Conservation (phyloP, 495 filamentous ascomycete genomes). For the Cercophora sp. region DNA sequence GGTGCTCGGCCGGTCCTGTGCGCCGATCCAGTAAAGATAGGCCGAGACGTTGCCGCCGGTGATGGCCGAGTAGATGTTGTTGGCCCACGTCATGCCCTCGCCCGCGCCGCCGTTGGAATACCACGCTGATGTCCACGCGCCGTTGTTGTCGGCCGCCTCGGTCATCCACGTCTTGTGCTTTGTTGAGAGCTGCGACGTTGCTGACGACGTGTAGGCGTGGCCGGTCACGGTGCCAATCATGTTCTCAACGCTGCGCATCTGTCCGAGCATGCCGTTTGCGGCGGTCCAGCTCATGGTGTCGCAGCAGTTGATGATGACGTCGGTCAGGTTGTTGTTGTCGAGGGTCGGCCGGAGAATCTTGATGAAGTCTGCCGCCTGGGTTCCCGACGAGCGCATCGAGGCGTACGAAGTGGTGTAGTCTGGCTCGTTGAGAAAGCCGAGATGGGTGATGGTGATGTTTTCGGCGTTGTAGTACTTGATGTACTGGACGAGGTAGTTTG, state of each 20-base stretch:
- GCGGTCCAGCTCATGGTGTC: constrained; percentile 48
- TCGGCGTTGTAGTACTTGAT: constrained; percentile 43
- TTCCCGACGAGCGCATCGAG: constrained; percentile 40
- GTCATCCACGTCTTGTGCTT: constrained; percentile 45
- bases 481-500: constrained; percentile 52
- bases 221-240: constrained; percentile 40
- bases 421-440: constrained; percentile 53
- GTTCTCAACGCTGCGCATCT: constrained; percentile 39
- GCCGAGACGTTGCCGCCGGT: constrained; percentile 40
- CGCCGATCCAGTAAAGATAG: constrained; percentile 54
- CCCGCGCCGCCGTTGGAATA: constrained; percentile 37
- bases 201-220: constrained; percentile 44
- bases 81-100: constrained; percentile 52
- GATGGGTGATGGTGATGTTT: constrained; percentile 45
- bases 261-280: constrained; percentile 35
- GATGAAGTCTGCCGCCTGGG: constrained; percentile 53
- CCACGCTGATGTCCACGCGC: constrained; percentile 41
- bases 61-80: constrained; percentile 45
- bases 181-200: constrained; percentile 37
- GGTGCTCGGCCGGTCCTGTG: constrained; percentile 31
- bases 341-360: constrained; percentile 42
- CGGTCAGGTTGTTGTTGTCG: constrained; percentile 31
- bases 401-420: constrained; percentile 39
- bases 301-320: constrained; percentile 46
- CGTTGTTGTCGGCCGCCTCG: constrained; percentile 47